Conservation (phyloP, 371 early-diverging fungal species). For the Mortierella sp. region DNA sequence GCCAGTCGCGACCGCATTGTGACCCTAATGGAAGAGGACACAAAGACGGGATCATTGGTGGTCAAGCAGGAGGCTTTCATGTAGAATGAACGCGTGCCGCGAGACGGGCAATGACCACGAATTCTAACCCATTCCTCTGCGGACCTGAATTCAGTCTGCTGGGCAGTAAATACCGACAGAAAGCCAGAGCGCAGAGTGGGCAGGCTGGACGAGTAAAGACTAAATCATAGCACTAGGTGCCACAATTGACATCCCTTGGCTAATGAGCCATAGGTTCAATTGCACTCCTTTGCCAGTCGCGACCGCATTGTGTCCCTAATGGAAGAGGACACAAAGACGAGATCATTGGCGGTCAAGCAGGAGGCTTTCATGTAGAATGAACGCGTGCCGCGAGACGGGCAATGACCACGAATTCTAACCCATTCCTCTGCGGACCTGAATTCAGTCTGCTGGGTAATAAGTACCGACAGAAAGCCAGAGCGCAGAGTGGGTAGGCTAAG, state of each 20-base stretch:
- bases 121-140: slow-evolving; percentile 16
- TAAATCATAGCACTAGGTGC: slow-evolving; percentile 14
- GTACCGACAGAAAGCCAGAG: slow-evolving; percentile 12
- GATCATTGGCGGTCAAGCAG: slow-evolving; percentile 16
- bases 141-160: slow-evolving; percentile 17
- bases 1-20: slow-evolving; percentile 21
- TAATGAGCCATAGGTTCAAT: neutral
- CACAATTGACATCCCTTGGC: slow-evolving; percentile 9
- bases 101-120: slow-evolving; percentile 22
- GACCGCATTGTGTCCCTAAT: neutral
- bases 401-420: slow-evolving; percentile 21
- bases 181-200: slow-evolving; percentile 17
- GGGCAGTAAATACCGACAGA: neutral
- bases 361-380: slow-evolving; percentile 13
- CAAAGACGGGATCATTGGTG: slow-evolving; percentile 13
- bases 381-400: slow-evolving; percentile 19
- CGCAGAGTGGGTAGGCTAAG: slow-evolving; percentile 16
- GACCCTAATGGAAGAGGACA: neutral
- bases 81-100: slow-evolving; percentile 14
- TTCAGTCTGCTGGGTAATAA: slow-evolving; percentile 2
- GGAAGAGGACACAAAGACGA: neutral
- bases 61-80: slow-evolving; percentile 16
- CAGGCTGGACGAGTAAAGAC: slow-evolving; percentile 3
- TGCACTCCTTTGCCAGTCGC: slow-evolving; percentile 24
- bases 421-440: slow-evolving; percentile 6